Percentiles rank a stretch among this genome's conserved stretches.
These are phyloP conservation scores for Chrysochromulina parva DNA, from an alignment of 78 protist species.

Conservation along the genomic window DNA sequence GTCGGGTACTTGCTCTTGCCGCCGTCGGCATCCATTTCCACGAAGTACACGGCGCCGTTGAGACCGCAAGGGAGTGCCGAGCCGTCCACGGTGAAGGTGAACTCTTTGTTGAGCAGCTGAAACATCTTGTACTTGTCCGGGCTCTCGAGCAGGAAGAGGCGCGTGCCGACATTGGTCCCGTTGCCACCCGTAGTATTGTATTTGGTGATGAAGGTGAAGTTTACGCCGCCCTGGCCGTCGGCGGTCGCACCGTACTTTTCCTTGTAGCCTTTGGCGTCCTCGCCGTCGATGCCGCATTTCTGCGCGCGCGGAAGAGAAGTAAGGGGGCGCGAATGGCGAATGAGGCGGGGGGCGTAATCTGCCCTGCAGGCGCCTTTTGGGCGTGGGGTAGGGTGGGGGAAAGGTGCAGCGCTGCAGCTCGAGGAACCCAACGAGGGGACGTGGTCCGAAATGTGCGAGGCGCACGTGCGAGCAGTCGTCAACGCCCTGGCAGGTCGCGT, in stretches of 20 bases:
- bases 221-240: neutral
- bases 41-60: conserved; percentile 74
- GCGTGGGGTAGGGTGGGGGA: no score
- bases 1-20: conserved; percentile 44
- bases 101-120: conserved; percentile 56
- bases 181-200: conserved; percentile 49
- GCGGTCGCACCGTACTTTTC: conserved; percentile 60
- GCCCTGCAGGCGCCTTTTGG: no score
- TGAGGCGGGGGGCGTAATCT: no score
- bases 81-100: conserved; percentile 70
- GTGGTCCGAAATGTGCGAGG: no score
- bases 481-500: conserved; percentile 62
- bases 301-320: conserved; percentile 17
- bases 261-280: neutral
- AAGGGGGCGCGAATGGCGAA: no score
- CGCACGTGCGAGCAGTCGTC: neutral
- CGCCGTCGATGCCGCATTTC: conserved; percentile 68
- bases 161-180: conserved; percentile 65
- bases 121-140: conserved; percentile 52
- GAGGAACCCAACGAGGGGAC: no score
- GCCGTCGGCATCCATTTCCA: conserved; percentile 69
- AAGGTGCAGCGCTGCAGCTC: no score
- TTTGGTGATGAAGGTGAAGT: conserved; percentile 56
- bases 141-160: conserved; percentile 54
- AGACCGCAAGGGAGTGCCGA: conserved; percentile 67